A percentile compares a stretch with the other conserved stretches of the same genome.
These are phyloP conservation scores for sunflower (Helianthus annuus) DNA, from an alignment of 129 eudicot genomes.

Conservation along the genomic window HanXRQr2.0-SUNRISE NC_035440.2:20612575-20613074, in stretches of 20 bases:
- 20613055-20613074: slow-evolving; percentile 91
- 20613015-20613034: slow-evolving; percentile 27
- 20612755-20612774: not conserved
- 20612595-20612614: slow-evolving; percentile 7
- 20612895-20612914: slow-evolving; percentile 78
- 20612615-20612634: not conserved
- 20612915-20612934: slow-evolving; percentile 93
- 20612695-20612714: slow-evolving; percentile 93
- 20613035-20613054: slow-evolving; percentile 97
- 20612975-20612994: slow-evolving; percentile 24
- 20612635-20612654: not conserved
- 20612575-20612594: slow-evolving; percentile 82
- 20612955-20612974: slow-evolving; percentile 66
- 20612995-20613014: slow-evolving; percentile 12
- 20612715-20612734: slow-evolving; percentile 91
- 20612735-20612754: slow-evolving; percentile 75
- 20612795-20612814: slow-evolving; percentile 7
- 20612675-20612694: slow-evolving; percentile 93
- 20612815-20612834: slow-evolving; percentile 87
- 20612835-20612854: slow-evolving; percentile 63
- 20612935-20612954: slow-evolving; percentile 96
- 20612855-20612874: slow-evolving; percentile 95
- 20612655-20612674: slow-evolving; percentile 37
- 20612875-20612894: slow-evolving; percentile 94
- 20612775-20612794: not conserved